phyloP scores from a whole-genome alignment of 2,329 filamentous ascomycete genomes.

The Grosmannia clavigera region DNA sequence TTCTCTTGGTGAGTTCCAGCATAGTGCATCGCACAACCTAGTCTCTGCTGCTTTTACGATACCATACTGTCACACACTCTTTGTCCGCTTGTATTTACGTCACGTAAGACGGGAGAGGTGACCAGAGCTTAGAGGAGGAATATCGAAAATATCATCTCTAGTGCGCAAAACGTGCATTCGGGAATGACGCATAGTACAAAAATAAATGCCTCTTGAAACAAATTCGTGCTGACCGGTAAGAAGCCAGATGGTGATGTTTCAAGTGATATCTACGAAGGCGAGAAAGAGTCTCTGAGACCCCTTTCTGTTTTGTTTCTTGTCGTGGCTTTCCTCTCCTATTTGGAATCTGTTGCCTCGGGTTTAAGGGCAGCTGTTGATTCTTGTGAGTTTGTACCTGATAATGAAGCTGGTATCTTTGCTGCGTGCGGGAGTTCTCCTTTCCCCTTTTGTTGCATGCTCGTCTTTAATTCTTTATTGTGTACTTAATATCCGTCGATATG shows the following conservation, averaged over 20 bases:
- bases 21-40: neutral
- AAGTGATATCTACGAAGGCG: neutral
- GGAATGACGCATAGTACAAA: neutral
- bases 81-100: neutral
- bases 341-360: neutral
- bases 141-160: neutral
- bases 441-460: neutral
- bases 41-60: neutral
- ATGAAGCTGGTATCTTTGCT: neutral
- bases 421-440: neutral
- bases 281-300: neutral
- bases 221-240: neutral
- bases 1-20: neutral
- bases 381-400: neutral
- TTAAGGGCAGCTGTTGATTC: neutral
- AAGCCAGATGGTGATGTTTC: neutral
- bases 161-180: neutral
- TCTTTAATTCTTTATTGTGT: neutral
- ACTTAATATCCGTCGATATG: too few species aligned
- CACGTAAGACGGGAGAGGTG: neutral
- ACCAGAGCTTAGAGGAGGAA: neutral
- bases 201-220: neutral
- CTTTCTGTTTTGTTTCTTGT: neutral
- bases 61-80: neutral
- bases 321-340: neutral